Conservation (phyloP, 2,329 filamentous ascomycete genomes). For the Chaetomium sp. region DNA sequence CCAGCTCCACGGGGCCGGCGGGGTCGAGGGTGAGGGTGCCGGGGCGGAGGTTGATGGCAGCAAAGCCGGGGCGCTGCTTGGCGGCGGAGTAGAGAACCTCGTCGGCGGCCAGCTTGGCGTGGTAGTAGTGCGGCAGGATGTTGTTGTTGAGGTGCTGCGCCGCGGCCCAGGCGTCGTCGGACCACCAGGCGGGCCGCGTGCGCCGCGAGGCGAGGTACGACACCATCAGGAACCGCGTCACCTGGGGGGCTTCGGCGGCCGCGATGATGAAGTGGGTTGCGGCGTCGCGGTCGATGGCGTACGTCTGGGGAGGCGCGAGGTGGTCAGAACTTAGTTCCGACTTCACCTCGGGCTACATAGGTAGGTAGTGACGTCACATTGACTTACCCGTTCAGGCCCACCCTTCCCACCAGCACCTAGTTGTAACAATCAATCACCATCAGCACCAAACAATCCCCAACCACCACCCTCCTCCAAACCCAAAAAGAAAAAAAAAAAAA, state of each 20-base stretch:
- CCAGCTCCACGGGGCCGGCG: slow-evolving; percentile 51
- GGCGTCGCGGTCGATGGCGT: slow-evolving; percentile 64
- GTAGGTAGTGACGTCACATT: not conserved
- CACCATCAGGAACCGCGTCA: slow-evolving; percentile 66
- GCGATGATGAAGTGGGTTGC: slow-evolving; percentile 65
- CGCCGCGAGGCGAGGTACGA: slow-evolving; percentile 62
- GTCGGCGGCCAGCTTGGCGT: slow-evolving; percentile 63
- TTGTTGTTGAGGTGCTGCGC: slow-evolving; percentile 45
- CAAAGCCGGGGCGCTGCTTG: slow-evolving; percentile 46
- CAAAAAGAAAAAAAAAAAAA: not conserved
- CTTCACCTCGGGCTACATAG: not conserved
- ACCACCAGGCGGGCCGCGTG: slow-evolving; percentile 58
- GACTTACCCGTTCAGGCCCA: slow-evolving; percentile 48
- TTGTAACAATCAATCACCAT: slow-evolving; percentile 21
- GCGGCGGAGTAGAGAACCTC: slow-evolving; percentile 56
- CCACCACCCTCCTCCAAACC: not conserved
- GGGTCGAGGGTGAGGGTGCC: slow-evolving; percentile 52
- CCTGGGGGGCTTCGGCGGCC: slow-evolving; percentile 53
- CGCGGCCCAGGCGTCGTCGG: slow-evolving; percentile 50
- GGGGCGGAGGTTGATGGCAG: slow-evolving; percentile 57
- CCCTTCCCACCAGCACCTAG: slow-evolving; percentile 61
- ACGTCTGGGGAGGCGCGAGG: slow-evolving; percentile 45
- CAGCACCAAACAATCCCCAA: not conserved
- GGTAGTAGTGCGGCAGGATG: slow-evolving; percentile 56
- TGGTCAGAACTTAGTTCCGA: not conserved